These are phyloP conservation scores for Ceratobasidium sp. DNA, from an alignment of 1,284 basidiomycete genomes.

Conservation along the genomic window DNA sequence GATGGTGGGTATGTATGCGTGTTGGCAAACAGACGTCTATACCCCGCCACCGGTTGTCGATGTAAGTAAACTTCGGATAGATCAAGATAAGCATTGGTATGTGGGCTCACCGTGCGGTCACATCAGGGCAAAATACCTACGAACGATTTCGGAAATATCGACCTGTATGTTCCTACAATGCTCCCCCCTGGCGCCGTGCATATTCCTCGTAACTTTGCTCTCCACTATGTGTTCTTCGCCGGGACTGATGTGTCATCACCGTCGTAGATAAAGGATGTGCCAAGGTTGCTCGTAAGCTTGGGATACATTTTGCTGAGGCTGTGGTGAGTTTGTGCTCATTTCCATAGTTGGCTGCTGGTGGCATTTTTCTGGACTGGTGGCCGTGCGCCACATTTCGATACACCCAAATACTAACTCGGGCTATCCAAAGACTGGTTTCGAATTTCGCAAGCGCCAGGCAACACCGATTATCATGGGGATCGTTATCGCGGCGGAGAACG, in stretches of 20 bases:
- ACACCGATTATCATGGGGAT: conserved; percentile 88
- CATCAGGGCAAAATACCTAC: conserved; percentile 88
- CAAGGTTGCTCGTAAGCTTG: conserved; percentile 88
- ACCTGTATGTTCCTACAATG: conserved; percentile 96
- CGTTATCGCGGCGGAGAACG: conserved; percentile 86
- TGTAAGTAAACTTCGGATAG: conserved; percentile 61
- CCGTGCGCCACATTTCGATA: neutral
- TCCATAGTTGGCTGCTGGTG: neutral
- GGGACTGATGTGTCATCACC: neutral
- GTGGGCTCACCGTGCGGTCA: neutral
- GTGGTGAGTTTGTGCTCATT: conserved; percentile 65
- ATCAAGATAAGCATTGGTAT: neutral
- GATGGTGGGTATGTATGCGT: conserved; percentile 80
- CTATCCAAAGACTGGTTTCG: conserved; percentile 80
- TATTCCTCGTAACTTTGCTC: conserved; percentile 77
- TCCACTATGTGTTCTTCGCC: no score
- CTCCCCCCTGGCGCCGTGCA: conserved; percentile 88
- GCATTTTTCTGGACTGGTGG: neutral
- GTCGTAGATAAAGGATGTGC: conserved; percentile 82
- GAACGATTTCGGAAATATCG: conserved; percentile 97
- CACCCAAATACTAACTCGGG: neutral
- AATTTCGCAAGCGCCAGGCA: conserved; percentile 91
- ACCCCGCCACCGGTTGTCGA: conserved; percentile 81
- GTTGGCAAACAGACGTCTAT: conserved; percentile 87
- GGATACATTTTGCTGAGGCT: conserved; percentile 92